Percentiles rank a stretch among this genome's conserved stretches.
These are phyloP conservation scores for Globisporangium rhizosaccharum DNA, from an alignment of 352 stramenopile species.

Conservation along the genomic window DNA sequence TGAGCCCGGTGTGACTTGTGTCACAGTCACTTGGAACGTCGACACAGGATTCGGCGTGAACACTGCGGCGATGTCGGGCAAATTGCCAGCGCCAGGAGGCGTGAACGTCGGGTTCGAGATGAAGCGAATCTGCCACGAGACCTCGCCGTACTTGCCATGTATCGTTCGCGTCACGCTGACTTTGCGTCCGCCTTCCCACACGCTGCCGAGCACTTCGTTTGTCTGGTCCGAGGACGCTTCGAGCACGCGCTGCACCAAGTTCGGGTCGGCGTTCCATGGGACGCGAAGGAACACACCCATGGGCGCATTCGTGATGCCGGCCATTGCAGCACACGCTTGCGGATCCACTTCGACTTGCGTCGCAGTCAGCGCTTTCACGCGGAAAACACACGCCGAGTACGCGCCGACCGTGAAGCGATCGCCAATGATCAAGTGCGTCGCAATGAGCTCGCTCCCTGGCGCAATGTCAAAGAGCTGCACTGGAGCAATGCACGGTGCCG, in stretches of 20 bases:
- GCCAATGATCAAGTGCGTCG: constrained; percentile 22
- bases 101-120: constrained; percentile 88
- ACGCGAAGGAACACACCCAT: constrained; percentile 30
- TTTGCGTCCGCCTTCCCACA: constrained; percentile 49
- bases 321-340: constrained; percentile 23
- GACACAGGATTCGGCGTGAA: constrained; percentile 23
- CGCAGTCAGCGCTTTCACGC: constrained; percentile 25
- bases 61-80: constrained; percentile 53
- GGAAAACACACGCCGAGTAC: constrained; percentile 53
- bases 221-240: constrained; percentile 43
- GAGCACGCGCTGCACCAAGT: constrained; percentile 39
- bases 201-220: constrained; percentile 19
- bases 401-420: constrained; percentile 56
- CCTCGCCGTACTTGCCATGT: constrained; percentile 92
- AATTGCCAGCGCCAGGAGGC: constrained; percentile 88
- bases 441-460: constrained; percentile 22
- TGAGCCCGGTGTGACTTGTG: constrained; percentile 84
- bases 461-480: constrained; percentile 31
- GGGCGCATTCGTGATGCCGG: constrained; percentile 11
- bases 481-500: constrained; percentile 16
- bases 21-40: constrained; percentile 60
- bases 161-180: constrained; percentile 88
- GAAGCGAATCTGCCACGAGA: constrained; percentile 93
- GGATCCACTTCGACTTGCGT: constrained; percentile 30
- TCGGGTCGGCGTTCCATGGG: constrained; percentile 67